These are phyloP conservation scores for Linnemannia hyalina DNA, from an alignment of 192 early-diverging fungal species.

Conservation along the genomic window DNA sequence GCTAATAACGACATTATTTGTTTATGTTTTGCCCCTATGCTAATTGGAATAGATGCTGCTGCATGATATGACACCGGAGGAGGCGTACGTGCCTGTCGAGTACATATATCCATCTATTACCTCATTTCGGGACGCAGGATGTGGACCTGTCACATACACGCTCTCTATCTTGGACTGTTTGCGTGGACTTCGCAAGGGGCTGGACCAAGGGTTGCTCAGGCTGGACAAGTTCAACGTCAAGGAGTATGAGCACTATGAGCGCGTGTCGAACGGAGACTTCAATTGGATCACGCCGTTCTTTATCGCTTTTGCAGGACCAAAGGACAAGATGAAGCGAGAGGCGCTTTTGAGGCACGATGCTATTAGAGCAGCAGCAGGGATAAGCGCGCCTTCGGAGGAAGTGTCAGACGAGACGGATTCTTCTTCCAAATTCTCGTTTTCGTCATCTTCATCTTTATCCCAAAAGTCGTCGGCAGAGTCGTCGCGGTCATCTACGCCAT, in stretches of 20 bases:
- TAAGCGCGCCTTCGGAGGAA: background rate
- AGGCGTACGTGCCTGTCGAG: conserved; percentile 68
- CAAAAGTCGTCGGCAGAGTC: background rate
- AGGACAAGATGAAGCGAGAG: conserved; percentile 59
- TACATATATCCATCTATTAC: conserved; percentile 64
- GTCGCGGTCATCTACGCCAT: conserved; percentile 13
- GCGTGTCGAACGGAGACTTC: conserved; percentile 77
- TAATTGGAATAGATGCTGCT: conserved; percentile 64
- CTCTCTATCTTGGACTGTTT: conserved; percentile 78
- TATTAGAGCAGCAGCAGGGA: background rate
- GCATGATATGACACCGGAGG: conserved; percentile 71
- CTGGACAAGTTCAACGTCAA: conserved; percentile 71
- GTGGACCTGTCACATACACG: conserved; percentile 74
- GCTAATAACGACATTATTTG: background rate
- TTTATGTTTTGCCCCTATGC: background rate
- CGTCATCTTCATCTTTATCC: conserved; percentile 8
- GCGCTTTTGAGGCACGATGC: background rate
- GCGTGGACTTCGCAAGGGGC: conserved; percentile 69
- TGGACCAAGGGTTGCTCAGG: conserved; percentile 70
- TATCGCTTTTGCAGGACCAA: conserved; percentile 76
- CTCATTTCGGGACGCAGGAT: conserved; percentile 80
- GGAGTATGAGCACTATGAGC: conserved; percentile 82
- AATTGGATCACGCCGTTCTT: conserved; percentile 83
- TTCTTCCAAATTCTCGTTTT: conserved; percentile 1
- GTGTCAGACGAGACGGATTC: background rate